These are phyloP conservation scores for Macrophomina pseudophaseolina DNA, from an alignment of 2,329 filamentous ascomycete species.

Conservation along the genomic window DNA sequence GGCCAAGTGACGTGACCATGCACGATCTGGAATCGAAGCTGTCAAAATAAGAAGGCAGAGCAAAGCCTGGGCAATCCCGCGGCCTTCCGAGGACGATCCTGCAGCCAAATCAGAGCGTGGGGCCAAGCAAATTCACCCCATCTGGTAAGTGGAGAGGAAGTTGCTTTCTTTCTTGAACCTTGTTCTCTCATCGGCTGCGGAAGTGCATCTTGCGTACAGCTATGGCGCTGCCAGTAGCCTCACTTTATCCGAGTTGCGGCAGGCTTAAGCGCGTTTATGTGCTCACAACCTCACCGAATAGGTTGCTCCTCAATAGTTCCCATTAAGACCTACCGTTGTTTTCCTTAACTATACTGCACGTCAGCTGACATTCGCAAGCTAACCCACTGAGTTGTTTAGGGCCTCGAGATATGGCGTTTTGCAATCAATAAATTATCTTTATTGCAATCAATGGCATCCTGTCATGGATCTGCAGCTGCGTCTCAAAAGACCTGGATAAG, in stretches of 20 bases:
- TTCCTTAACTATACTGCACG: no score
- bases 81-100: not conserved
- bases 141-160: not conserved
- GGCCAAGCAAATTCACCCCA: not conserved
- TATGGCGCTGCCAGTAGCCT: not conserved
- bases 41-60: no score
- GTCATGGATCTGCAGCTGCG: slow-evolving; percentile 53
- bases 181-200: not conserved
- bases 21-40: no score
- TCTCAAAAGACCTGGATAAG: no score
- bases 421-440: slow-evolving; percentile 28
- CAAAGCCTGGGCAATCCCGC: not conserved
- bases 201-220: not conserved
- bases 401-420: not conserved
- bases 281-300: no score
- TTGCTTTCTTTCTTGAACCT: not conserved
- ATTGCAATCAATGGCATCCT: slow-evolving; percentile 59
- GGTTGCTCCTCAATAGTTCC: no score
- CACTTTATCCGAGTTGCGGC: no score
- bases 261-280: no score
- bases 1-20: not conserved
- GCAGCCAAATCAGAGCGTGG: not conserved
- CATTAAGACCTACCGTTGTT: no score
- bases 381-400: no score
- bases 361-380: no score